Evolutionary conservation across 805 yeast species (phyloP).

Genomic region (Ogataea ramenticola): DNA sequence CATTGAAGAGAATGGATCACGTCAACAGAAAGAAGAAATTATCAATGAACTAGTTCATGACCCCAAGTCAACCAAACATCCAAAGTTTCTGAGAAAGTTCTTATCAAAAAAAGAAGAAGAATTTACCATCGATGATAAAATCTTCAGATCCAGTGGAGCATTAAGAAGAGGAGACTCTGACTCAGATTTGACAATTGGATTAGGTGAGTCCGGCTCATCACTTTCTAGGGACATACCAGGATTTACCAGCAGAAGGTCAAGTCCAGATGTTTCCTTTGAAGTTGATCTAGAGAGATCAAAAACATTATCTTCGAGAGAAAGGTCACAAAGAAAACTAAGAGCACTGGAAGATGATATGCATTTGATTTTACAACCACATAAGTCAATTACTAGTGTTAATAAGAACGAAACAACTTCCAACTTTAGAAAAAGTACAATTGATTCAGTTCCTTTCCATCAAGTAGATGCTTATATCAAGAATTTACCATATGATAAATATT

Average conservation of each 20-base stretch:
- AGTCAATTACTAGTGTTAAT: slow-evolving; percentile 34
- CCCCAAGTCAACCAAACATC: slow-evolving; percentile 31
- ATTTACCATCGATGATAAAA: slow-evolving; percentile 25
- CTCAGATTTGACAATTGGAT: slow-evolving; percentile 24
- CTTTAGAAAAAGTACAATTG: slow-evolving; percentile 9
- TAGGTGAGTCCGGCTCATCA: slow-evolving; percentile 27
- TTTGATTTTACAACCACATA: slow-evolving; percentile 57
- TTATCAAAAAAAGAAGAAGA: slow-evolving; percentile 28
- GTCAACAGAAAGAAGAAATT: slow-evolving; percentile 18
- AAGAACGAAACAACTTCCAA: slow-evolving; percentile 33
- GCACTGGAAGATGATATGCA: slow-evolving; percentile 54
- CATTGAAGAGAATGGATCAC: slow-evolving; percentile 10
- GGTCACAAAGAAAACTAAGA: slow-evolving; percentile 60
- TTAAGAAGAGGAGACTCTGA: neutral
- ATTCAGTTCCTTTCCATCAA: slow-evolving; percentile 24
- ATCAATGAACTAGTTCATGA: slow-evolving; percentile 38
- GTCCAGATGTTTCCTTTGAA: neutral
- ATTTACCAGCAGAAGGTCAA: neutral
- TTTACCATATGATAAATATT: slow-evolving; percentile 29
- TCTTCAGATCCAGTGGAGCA: slow-evolving; percentile 14
- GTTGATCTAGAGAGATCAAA: slow-evolving; percentile 67
- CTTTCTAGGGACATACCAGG: neutral
- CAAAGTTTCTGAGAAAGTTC: slow-evolving; percentile 39
- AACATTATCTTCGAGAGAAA: slow-evolving; percentile 60
- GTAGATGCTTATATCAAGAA: slow-evolving; percentile 37